Evolutionary conservation across 371 early-diverging fungal genomes (phyloP).

Genomic region (Mortierella sp.): DNA sequence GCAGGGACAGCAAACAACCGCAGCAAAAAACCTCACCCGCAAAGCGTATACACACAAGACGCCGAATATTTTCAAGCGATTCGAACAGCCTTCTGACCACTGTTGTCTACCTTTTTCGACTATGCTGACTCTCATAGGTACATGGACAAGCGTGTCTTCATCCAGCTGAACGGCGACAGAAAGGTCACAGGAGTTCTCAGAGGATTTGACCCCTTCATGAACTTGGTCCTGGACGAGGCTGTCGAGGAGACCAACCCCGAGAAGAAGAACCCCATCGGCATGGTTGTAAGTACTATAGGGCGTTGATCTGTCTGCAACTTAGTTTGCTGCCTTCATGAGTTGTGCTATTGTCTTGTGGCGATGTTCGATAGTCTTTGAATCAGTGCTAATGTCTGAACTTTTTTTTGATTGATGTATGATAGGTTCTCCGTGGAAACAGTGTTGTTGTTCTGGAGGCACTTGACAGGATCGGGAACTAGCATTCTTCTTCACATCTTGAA

Average conservation of each 20-base stretch:
- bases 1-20: background rate
- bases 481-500: background rate
- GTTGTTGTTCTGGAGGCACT: conserved; percentile 92
- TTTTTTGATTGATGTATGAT: conserved; percentile 5
- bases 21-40: background rate
- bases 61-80: background rate
- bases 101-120: background rate
- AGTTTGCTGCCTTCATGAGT: too few species aligned
- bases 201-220: conserved; percentile 99
- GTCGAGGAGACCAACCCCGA: conserved; percentile 83
- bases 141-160: conserved; percentile 95
- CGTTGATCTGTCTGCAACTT: background rate
- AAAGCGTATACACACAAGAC: background rate
- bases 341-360: background rate
- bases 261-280: conserved; percentile 84
- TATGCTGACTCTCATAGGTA: conserved; percentile 68
- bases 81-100: background rate
- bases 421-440: conserved; percentile 97
- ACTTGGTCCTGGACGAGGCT: conserved; percentile 97
- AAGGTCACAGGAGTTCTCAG: conserved; percentile 94
- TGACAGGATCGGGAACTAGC: conserved; percentile 78
- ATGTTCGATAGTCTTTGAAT: background rate
- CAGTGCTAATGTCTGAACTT: background rate
- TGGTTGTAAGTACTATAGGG: conserved; percentile 75
- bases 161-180: conserved; percentile 94